Percentiles rank a stretch among this genome's conserved stretches.
These are phyloP conservation scores for Coemansia asiatica DNA, from an alignment of 192 early-diverging fungal genomes.

Conservation along the genomic window DNA sequence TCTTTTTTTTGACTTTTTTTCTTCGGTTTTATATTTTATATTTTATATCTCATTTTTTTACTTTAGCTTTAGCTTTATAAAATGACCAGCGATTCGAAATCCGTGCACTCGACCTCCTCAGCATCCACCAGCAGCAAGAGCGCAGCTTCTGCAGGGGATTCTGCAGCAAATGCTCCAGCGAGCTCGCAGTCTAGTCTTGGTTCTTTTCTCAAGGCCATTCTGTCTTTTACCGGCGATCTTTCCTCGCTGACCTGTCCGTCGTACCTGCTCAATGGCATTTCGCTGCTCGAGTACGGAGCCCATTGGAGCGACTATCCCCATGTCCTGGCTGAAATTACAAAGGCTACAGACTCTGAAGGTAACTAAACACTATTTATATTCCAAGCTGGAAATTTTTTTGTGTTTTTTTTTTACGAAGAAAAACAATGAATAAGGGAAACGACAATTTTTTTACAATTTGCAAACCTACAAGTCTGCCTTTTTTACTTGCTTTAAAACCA, in stretches of 20 bases:
- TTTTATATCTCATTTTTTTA: conserved; percentile 6
- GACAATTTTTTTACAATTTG: background rate
- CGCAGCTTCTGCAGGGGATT: conserved; percentile 24
- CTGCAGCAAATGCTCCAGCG: conserved; percentile 56
- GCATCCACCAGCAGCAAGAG: conserved; percentile 12
- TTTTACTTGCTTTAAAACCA: background rate
- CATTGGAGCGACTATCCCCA: conserved; percentile 66
- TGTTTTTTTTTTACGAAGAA: background rate
- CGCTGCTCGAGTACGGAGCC: conserved; percentile 73
- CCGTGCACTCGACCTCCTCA: conserved; percentile 27
- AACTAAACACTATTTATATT: background rate
- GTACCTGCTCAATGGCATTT: conserved; percentile 73
- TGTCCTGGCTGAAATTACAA: conserved; percentile 65
- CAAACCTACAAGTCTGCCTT: background rate
- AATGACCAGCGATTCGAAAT: conserved; percentile 49
- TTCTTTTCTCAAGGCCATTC: conserved; percentile 66
- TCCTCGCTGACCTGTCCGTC: conserved; percentile 78
- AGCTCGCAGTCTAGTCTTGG: conserved; percentile 63
- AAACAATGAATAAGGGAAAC: background rate
- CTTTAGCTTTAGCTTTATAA: background rate
- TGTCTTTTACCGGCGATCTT: conserved; percentile 79
- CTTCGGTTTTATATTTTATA: background rate
- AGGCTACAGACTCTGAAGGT: conserved; percentile 57
- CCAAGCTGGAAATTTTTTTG: background rate
- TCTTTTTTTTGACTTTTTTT: background rate